A percentile compares a stretch with the other conserved stretches of the same genome.
These are phyloP conservation scores for Citropsis articulata DNA, from an alignment of 345 rosid species.

Conservation along the genomic window DNA sequence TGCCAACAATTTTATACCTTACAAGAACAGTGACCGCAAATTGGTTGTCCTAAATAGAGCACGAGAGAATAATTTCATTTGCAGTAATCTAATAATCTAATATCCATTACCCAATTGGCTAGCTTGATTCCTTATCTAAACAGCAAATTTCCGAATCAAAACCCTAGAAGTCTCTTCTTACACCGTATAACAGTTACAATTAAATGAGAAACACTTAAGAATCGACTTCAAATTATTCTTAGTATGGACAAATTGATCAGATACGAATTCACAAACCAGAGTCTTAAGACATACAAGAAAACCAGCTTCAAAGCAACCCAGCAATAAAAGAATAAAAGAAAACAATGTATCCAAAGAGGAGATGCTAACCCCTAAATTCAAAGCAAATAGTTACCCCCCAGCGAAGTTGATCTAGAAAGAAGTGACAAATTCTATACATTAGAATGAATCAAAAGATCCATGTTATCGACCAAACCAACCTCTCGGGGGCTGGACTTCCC, in stretches of 20 bases:
- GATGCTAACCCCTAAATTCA: slow-evolving; percentile 9
- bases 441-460: neutral
- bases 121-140: neutral
- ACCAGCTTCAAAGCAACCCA: slow-evolving; percentile 8
- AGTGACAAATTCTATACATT: slow-evolving; percentile 26
- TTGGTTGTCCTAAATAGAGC: too few relatives aligned
- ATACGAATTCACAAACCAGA: slow-evolving; percentile 5
- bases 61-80: too few relatives aligned
- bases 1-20: too few relatives aligned
- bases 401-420: slow-evolving; percentile 10
- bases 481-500: slow-evolving; percentile 67
- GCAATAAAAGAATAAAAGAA: neutral
- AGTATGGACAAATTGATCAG: slow-evolving; percentile 17
- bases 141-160: neutral
- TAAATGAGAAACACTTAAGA: neutral
- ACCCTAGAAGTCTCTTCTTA: neutral
- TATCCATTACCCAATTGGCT: neutral
- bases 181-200: neutral
- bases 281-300: slow-evolving; percentile 1
- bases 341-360: neutral
- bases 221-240: slow-evolving; percentile 5
- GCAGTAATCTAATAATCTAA: neutral
- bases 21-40: too few relatives aligned
- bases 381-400: neutral
- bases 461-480: slow-evolving; percentile 72